phyloP scores from a whole-genome alignment of 495 filamentous ascomycete genomes.

The Penicillium dipodomyicola region DNA sequence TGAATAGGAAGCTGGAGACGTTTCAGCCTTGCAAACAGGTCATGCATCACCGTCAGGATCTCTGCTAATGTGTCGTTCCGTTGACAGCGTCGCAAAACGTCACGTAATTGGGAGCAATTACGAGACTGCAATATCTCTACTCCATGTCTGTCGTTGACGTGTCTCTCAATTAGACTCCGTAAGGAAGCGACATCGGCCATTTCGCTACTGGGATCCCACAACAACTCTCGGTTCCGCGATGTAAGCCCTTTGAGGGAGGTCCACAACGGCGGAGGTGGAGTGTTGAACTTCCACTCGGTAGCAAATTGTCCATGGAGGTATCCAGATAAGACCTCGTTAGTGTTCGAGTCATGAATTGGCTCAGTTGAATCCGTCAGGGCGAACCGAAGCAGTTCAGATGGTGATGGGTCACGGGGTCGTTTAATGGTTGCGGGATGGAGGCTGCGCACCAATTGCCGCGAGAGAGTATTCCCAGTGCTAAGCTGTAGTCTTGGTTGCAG shows the following conservation, averaged over 20 bases:
- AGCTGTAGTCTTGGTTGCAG: background rate
- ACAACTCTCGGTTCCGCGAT: constrained; percentile 6
- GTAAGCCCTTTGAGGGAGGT: constrained; percentile 20
- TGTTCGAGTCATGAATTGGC: background rate
- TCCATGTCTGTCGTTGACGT: constrained; percentile 14
- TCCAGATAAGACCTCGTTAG: constrained; percentile 5
- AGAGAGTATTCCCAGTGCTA: background rate
- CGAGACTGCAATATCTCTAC: constrained; percentile 10
- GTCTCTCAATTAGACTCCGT: constrained; percentile 21
- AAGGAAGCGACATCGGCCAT: constrained; percentile 13
- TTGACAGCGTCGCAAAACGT: constrained; percentile 19
- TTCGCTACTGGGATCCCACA: background rate
- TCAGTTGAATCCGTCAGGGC: constrained; percentile 25
- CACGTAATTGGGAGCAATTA: background rate
- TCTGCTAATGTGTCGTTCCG: constrained; percentile 25
- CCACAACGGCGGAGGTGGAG: constrained; percentile 27
- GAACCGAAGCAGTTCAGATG: constrained; percentile 35
- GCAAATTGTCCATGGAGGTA: constrained; percentile 21
- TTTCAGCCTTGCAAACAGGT: constrained; percentile 27
- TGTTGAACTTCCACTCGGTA: constrained; percentile 25
- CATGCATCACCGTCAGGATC: constrained; percentile 30
- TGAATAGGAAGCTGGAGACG: constrained; percentile 14
- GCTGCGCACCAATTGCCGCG: constrained; percentile 8
- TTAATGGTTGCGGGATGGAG: constrained; percentile 3
- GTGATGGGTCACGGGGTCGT: constrained; percentile 20